Percentiles rank a stretch among this genome's conserved stretches.
phyloP scores from a whole-genome alignment of 257 asterid species.

The Fraxinus cuspidata region DNA sequence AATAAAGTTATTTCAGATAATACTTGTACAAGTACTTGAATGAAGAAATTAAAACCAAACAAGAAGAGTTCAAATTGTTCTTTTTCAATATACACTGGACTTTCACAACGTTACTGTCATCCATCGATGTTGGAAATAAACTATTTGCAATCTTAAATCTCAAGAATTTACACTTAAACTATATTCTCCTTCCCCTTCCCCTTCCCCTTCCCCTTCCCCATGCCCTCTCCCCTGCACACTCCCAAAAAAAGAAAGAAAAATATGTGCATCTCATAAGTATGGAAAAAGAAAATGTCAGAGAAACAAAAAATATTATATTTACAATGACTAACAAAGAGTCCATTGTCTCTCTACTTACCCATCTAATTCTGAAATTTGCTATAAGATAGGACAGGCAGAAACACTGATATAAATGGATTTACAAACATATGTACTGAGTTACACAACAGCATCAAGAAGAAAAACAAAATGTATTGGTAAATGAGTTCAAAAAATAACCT shows the following conservation, averaged over 20 bases:
- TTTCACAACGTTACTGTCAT: background rate
- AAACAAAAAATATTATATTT: background rate
- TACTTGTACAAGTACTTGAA: background rate
- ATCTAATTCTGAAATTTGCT: background rate
- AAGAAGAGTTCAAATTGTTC: conserved; percentile 2
- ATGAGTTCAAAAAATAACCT: conserved; percentile 48
- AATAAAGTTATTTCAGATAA: background rate
- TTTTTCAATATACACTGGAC: background rate
- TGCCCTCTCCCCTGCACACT: background rate
- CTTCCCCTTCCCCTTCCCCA: background rate
- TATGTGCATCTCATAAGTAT: background rate
- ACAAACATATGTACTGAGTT: background rate
- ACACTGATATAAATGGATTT: background rate
- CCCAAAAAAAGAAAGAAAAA: background rate
- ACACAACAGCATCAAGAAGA: conserved; percentile 4
- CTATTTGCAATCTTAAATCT: background rate
- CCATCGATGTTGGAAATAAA: background rate
- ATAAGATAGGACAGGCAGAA: background rate
- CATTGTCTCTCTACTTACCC: background rate
- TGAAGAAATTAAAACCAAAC: background rate
- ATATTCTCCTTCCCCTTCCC: background rate
- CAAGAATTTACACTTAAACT: background rate
- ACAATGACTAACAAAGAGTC: background rate
- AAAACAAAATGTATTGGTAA: background rate
- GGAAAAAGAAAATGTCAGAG: background rate